Base-by-base conservation (phyloP, 2,329 filamentous ascomycete genomes). In the Aspergillus cejpii region DNA sequence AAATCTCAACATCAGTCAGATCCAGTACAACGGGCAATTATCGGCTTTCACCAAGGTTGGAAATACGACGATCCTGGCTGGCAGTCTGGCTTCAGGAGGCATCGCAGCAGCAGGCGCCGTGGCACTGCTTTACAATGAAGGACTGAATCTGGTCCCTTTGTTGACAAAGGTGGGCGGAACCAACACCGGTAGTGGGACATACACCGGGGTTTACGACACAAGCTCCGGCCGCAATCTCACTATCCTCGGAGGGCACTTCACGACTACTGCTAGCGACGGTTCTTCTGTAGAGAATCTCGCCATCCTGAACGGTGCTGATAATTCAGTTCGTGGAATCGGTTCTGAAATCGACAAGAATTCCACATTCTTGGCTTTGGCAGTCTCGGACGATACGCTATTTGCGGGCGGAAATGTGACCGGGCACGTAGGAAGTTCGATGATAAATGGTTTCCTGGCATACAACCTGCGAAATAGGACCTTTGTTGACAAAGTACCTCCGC, bases 191-290 rank as follows among this genome's bases (percentile, higher is more conserved):
- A 56, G 39, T 54, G 57, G 49, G 53, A 59, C 94, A n/a, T 74
- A 84, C 17, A 80, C 85, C 6, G 92, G 88, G 23, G 70, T 82
- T 2, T 95, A 94, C 61, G 88, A 94, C 64, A 78, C 77, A 29
- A 74, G 76, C 12, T 79, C 80, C 50, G 74, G 72, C 47, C 77
- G 80, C 51, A 96, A 96, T 65, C 75, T 94, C 45, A 97, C 92
- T 0, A 79, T 97, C 29, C 74, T 97, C 21, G 92, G 83, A 39
- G 92, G 92, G 1, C 87, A 89, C 57, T 98, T 98, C 63, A 78
- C 79, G 6, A 83, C 87, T 1, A 79, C 74, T 23, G 79, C 78
- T 11, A 77, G 76, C 6, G 79, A 90, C 54, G 86, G 83, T 17
- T 81, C 83, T 3, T 74, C 76, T 4, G 75, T 96, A 48, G 75